Percentiles rank a stretch among this genome's conserved stretches.
phyloP scores from a whole-genome alignment of 768 basidiomycete species.

The Leccinum ochraceum region DNA sequence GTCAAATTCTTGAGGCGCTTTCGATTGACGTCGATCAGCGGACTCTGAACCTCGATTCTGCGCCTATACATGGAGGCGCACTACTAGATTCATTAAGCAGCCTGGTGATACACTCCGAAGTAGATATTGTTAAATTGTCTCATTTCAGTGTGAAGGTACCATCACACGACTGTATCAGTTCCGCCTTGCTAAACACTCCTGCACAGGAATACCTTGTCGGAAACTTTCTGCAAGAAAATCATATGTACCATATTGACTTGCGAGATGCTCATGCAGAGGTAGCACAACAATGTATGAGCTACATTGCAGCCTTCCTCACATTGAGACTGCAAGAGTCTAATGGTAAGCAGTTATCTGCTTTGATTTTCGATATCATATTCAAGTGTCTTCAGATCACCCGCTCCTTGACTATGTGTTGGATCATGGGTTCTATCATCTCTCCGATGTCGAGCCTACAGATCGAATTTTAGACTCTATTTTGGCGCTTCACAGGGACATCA shows the following conservation, averaged over 20 bases:
- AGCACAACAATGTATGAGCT: neutral
- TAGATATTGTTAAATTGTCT: neutral
- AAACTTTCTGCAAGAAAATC: neutral
- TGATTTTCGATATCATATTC: neutral
- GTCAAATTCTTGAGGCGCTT: neutral
- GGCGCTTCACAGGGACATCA: neutral
- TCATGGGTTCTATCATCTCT: neutral
- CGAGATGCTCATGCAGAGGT: neutral
- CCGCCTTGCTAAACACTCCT: neutral
- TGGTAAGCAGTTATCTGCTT: neutral
- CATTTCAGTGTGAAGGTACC: neutral
- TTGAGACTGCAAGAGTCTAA: neutral
- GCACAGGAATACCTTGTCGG: neutral
- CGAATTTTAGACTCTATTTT: neutral
- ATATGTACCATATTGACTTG: neutral
- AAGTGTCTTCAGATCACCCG: neutral
- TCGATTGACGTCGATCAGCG: neutral
- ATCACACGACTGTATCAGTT: neutral
- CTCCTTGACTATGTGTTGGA: neutral
- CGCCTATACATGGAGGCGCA: neutral
- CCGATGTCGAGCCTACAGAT: neutral
- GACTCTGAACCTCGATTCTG: neutral
- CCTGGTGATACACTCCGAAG: neutral
- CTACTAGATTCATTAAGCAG: neutral
- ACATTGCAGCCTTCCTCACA: neutral